Evolutionary conservation across 2,329 filamentous ascomycete species (phyloP).

Genomic region (Aspergillus sojae): DNA sequence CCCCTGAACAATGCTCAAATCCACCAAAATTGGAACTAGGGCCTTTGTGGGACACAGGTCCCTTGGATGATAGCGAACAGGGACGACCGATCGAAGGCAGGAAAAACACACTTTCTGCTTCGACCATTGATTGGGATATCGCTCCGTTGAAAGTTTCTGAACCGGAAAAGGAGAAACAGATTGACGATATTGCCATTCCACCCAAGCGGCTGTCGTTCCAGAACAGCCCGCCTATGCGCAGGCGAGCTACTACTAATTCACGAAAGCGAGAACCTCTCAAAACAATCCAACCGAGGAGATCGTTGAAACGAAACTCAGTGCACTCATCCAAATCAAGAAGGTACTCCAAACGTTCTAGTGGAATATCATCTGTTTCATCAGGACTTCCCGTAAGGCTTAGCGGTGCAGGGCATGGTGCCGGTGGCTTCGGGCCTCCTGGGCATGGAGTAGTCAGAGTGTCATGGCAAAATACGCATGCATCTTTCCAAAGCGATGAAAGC

Average conservation of each 20-base stretch:
- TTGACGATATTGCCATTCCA: constrained; percentile 24
- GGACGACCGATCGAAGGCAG: constrained; percentile 22
- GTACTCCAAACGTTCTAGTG: constrained; percentile 42
- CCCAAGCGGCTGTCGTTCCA: constrained; percentile 33
- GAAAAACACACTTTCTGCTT: constrained; percentile 30
- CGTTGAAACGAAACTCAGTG: constrained; percentile 39
- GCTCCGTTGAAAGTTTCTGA: constrained; percentile 26
- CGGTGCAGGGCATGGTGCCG: constrained; percentile 46
- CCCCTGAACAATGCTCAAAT: constrained; percentile 28
- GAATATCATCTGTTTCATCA: constrained; percentile 39
- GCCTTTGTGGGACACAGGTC: constrained; percentile 35
- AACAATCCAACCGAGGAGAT: constrained; percentile 37
- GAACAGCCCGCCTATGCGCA: constrained; percentile 32
- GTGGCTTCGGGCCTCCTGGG: constrained; percentile 40
- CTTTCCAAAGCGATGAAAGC: constrained; percentile 39
- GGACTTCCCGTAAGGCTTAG: constrained; percentile 44
- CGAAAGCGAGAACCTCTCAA: constrained; percentile 39
- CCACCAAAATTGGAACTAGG: constrained; percentile 39
- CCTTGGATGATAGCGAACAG: constrained; percentile 26
- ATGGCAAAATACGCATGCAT: constrained; percentile 41
- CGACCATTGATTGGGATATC: constrained; percentile 35
- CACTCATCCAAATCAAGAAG: constrained; percentile 39
- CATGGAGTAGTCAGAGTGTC: constrained; percentile 38
- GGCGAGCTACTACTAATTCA: constrained; percentile 32
- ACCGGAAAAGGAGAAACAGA: constrained; percentile 25